phyloP scores from a whole-genome alignment of 2,329 filamentous ascomycete genomes.

The Plectosphaerella sp. region DNA sequence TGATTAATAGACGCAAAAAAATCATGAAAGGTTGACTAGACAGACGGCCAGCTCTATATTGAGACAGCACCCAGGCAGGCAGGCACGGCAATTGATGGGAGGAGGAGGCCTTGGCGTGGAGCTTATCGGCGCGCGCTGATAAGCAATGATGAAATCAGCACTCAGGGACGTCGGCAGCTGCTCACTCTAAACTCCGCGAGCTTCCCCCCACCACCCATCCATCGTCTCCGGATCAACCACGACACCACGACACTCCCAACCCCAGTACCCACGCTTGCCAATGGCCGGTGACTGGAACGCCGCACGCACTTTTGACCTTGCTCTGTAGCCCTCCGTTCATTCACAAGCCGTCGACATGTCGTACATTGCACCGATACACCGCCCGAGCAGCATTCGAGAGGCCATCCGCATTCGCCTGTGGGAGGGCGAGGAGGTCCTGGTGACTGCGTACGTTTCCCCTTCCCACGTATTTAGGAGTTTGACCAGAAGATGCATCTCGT shows the following conservation, averaged over 20 bases:
- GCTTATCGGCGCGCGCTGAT: background rate
- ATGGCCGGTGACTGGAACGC: background rate
- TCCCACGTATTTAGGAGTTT: background rate
- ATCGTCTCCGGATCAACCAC: too few species aligned
- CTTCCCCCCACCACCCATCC: background rate
- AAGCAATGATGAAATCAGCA: conserved; percentile 1
- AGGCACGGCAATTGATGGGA: too few species aligned
- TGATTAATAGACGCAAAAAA: too few species aligned
- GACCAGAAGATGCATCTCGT: too few species aligned
- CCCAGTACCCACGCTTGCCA: background rate
- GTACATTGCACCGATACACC: conserved; percentile 90
- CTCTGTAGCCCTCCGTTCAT: background rate
- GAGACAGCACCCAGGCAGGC: too few species aligned
- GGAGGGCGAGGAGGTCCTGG: conserved; percentile 72
- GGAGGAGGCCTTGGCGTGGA: background rate
- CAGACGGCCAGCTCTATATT: too few species aligned
- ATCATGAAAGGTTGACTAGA: too few species aligned
- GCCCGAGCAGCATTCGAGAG: conserved; percentile 86
- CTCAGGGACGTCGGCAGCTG: background rate
- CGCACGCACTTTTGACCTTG: background rate
- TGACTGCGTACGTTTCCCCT: conserved; percentile 70
- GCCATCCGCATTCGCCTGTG: conserved; percentile 73
- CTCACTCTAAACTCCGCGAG: background rate
- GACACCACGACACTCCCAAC: background rate
- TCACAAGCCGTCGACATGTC: conserved; percentile 58